phyloP scores from a whole-genome alignment of 805 yeast species.

The Spathaspora gorwiae region DNA sequence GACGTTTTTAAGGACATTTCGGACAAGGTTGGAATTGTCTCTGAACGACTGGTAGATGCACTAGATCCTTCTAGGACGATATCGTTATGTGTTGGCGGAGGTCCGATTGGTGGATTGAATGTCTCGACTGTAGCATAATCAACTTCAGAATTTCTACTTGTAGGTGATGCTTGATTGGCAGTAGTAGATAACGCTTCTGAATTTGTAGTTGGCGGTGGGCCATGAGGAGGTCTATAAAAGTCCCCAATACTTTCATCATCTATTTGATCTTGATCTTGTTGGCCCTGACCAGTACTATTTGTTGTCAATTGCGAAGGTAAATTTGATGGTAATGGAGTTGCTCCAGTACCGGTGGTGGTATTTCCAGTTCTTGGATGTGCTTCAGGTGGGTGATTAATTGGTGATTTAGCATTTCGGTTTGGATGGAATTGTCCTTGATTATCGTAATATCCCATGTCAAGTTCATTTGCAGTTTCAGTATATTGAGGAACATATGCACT shows the following conservation, averaged over 20 bases:
- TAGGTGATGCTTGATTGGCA: background rate
- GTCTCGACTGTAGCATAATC: background rate
- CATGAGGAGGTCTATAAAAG: conserved; percentile 4
- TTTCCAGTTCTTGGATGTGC: conserved; percentile 18
- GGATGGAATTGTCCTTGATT: conserved; percentile 45
- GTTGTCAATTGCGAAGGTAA: background rate
- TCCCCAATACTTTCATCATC: conserved; percentile 4
- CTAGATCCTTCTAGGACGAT: background rate
- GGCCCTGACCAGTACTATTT: background rate
- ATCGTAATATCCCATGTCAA: conserved; percentile 79
- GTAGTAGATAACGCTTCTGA: background rate
- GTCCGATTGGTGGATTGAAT: background rate
- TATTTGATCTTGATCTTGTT: background rate
- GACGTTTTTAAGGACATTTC: background rate
- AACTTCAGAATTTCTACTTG: background rate
- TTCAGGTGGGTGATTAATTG: conserved; percentile 15
- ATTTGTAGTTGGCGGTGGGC: background rate
- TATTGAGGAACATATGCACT: conserved; percentile 61
- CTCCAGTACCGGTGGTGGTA: background rate
- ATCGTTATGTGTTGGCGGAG: background rate
- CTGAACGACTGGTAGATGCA: background rate
- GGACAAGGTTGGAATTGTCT: background rate
- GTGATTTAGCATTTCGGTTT: conserved; percentile 26
- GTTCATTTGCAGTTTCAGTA: conserved; percentile 59
- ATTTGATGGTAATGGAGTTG: background rate